These are phyloP conservation scores for Staphylotrichum tortipilum DNA, from an alignment of 495 filamentous ascomycete genomes.

Conservation along the genomic window DNA sequence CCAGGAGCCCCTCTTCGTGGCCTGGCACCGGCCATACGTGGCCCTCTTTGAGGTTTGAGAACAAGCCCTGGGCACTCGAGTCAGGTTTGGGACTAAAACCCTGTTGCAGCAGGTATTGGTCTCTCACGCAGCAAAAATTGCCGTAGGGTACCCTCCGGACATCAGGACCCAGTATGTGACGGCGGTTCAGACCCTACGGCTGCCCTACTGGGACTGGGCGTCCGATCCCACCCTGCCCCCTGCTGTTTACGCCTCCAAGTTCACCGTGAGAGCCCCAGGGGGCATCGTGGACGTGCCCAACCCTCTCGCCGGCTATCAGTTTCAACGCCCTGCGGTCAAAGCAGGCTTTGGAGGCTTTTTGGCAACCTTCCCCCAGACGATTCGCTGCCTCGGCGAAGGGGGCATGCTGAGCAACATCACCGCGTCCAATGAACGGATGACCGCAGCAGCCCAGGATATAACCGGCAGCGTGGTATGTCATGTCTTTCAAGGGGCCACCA, in stretches of 20 bases:
- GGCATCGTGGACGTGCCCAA: slow-evolving; percentile 24
- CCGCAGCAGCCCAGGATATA: slow-evolving; percentile 10
- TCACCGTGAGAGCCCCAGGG: slow-evolving; percentile 26
- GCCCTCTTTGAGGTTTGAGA: slow-evolving; percentile 32
- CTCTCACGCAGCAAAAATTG: slow-evolving; percentile 26
- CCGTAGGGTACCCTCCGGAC: slow-evolving; percentile 20
- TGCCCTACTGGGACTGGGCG: slow-evolving; percentile 40
- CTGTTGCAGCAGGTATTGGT: slow-evolving; percentile 31
- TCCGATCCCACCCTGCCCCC: slow-evolving; percentile 21
- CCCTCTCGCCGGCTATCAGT: slow-evolving; percentile 32
- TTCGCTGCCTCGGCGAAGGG: slow-evolving; percentile 14
- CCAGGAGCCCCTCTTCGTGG: slow-evolving; percentile 31
- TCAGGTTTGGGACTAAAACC: background rate
- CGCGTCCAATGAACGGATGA: slow-evolving; percentile 16
- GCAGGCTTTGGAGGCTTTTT: slow-evolving; percentile 17
- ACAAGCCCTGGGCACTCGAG: background rate
- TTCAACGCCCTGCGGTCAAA: slow-evolving; percentile 23
- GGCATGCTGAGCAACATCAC: slow-evolving; percentile 14
- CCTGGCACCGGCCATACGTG: slow-evolving; percentile 37
- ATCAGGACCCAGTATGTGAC: slow-evolving; percentile 22
- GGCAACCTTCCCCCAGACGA: slow-evolving; percentile 14
- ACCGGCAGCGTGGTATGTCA: slow-evolving; percentile 25
- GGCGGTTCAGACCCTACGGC: slow-evolving; percentile 28
- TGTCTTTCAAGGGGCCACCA: too few relatives aligned
- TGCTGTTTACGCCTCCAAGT: slow-evolving; percentile 17